These are phyloP conservation scores for Helichrysum umbraculigerum DNA, from an alignment of 129 eudicot species.

Conservation along the genomic window DNA sequence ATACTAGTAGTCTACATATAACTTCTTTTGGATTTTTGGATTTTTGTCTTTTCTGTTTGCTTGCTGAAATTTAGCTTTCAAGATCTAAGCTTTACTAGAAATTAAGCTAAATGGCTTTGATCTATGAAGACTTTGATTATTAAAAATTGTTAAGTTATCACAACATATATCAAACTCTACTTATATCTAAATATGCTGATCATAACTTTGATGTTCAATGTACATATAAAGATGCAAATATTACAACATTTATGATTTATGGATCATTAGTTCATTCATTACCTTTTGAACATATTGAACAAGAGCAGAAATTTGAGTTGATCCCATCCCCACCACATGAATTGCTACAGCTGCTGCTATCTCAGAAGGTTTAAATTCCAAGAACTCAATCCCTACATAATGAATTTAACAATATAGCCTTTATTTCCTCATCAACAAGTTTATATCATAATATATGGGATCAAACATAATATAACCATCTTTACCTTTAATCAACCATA, in stretches of 20 bases:
- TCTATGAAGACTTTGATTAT: not conserved
- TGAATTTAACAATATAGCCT: constrained; percentile 24
- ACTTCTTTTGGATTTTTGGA: not conserved
- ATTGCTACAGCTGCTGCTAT: constrained; percentile 81
- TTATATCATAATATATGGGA: not conserved
- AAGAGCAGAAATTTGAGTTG: constrained; percentile 44
- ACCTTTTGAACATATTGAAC: constrained; percentile 51
- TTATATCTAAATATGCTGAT: not conserved
- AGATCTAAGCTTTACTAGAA: not conserved
- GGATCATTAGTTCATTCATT: constrained; percentile 2
- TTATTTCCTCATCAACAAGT: not conserved
- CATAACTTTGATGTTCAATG: not conserved
- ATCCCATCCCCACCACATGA: constrained; percentile 45
- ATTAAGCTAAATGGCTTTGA: not conserved
- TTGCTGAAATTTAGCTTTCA: not conserved
- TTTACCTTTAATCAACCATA: constrained; percentile 54
- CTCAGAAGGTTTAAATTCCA: constrained; percentile 77
- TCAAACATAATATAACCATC: not conserved
- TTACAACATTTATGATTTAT: constrained; percentile 13
- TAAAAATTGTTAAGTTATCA: too few species aligned
- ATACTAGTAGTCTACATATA: not conserved
- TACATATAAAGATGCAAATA: constrained; percentile 9
- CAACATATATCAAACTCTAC: not conserved
- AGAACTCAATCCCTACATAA: constrained; percentile 60
- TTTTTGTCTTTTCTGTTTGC: not conserved